Conservation (phyloP, 2,329 filamentous ascomycete genomes). For the Fragosphaeria purpurea region DNA sequence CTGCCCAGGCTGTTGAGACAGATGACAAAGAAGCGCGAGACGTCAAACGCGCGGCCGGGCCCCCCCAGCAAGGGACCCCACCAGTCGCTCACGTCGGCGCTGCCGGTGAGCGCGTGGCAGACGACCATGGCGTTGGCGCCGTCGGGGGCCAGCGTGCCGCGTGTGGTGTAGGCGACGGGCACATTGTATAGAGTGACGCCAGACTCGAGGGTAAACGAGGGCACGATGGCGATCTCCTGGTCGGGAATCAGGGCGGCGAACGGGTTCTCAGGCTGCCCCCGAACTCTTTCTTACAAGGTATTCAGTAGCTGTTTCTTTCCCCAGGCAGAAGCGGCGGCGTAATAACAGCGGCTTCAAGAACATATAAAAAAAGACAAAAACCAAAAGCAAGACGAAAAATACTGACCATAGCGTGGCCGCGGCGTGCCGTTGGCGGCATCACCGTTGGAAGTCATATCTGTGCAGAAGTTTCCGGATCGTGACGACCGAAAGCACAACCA, state of each 20-base stretch:
- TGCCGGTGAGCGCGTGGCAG: slow-evolving; percentile 78
- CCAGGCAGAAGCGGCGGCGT: not conserved
- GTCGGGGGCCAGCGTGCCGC: slow-evolving; percentile 48
- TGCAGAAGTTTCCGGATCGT: not conserved
- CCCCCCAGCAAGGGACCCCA: slow-evolving; percentile 77
- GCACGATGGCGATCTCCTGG: slow-evolving; percentile 77
- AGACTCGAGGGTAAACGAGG: slow-evolving; percentile 86
- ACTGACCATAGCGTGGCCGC: slow-evolving; percentile 14
- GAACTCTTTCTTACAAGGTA: slow-evolving; percentile 53
- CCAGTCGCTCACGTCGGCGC: slow-evolving; percentile 78
- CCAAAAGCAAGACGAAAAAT: slow-evolving; percentile 2
- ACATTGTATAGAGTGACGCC: slow-evolving; percentile 73
- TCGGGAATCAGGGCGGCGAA: slow-evolving; percentile 79
- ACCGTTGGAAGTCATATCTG: slow-evolving; percentile 6
- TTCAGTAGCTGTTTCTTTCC: slow-evolving; percentile 44
- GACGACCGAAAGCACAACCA: too few relatives aligned
- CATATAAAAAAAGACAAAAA: not conserved
- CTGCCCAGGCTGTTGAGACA: slow-evolving; percentile 81
- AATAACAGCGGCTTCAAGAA: too few relatives aligned
- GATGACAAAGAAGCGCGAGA: slow-evolving; percentile 72
- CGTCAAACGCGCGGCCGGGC: slow-evolving; percentile 69
- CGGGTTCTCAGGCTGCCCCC: slow-evolving; percentile 78
- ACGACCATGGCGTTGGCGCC: slow-evolving; percentile 63
- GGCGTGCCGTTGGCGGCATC: slow-evolving; percentile 7
- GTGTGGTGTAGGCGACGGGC: slow-evolving; percentile 57